Base-by-base conservation (phyloP, 768 basidiomycete genomes). In the Jaapia argillacea region DNA sequence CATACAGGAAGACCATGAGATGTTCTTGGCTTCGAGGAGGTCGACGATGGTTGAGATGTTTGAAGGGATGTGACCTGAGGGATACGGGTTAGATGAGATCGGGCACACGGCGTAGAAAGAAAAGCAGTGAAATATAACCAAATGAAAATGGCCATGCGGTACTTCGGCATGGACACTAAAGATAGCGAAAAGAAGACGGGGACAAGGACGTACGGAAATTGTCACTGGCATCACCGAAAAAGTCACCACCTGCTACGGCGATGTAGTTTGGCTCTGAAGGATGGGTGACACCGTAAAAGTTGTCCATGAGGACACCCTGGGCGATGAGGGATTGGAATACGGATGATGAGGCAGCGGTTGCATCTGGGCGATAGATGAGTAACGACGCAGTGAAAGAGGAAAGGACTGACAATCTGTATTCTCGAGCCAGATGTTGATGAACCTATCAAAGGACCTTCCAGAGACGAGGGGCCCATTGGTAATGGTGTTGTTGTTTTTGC, bases 201-300 rank as follows among this genome's bases (percentile, higher is more conserved):
- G n/a, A n/a, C n/a, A n/a, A n/a, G n/a, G n/a, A n/a, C n/a, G n/a
- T 43, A 48, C 59, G 58, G 10, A 61, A 51, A 43, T 54, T 48
- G 45, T 82, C 77, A 44, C 58, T 63, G 1, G 56, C 58, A 55
- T 71, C 62, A 24, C 71, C 79, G 40, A 60, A 75, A 54, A 71
- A 78, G 54, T 75, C 71, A 28, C 78, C 78, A 14, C 71, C 72
- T 6, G 65, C 60, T 1, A 62, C 56, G 10, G 75, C 68, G 41
- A 71, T 50, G 43, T 71, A 81, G 58, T 83, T 81, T 24, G 80
- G 79, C 55, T 82, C 64, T 1, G 78, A 79, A 3, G 78, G 75
- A 51, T 77, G 76, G 22, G 74, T 75, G 28, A 76, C 47, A 3
- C 58, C 69, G 45, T 70, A 75, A 52, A 66, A 76, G 40, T 66